Evolutionary conservation across 805 yeast species (phyloP).

Genomic region (Yarrowia phangngaensis): DNA sequence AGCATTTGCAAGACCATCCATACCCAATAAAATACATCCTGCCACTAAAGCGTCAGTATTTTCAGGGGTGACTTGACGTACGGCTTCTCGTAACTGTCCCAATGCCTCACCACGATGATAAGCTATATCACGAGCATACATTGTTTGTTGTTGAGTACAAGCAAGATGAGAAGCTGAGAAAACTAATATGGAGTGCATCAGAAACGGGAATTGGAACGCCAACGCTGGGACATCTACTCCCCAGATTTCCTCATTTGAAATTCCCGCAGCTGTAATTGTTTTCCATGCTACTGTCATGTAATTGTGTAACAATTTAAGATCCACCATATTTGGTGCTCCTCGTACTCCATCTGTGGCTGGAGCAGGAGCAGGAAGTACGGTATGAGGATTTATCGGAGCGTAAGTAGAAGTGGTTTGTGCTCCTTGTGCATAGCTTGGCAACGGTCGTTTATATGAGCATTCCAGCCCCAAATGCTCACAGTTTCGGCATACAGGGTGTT

Average conservation of each 20-base stretch:
- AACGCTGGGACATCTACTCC: conserved; percentile 79
- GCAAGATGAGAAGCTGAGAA: conserved; percentile 90
- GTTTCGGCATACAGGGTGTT: conserved; percentile 71
- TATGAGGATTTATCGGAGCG: conserved; percentile 12
- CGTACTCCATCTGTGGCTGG: conserved; percentile 37
- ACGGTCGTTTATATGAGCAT: conserved; percentile 53
- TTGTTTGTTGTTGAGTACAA: conserved; percentile 52
- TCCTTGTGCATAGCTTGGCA: conserved; percentile 10
- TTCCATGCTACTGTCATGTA: conserved; percentile 80
- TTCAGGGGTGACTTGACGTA: conserved; percentile 72
- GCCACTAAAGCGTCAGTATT: conserved; percentile 88
- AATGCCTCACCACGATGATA: conserved; percentile 85
- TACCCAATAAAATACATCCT: conserved; percentile 78
- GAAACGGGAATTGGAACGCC: conserved; percentile 81
- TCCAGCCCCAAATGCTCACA: conserved; percentile 74
- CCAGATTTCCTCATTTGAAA: conserved; percentile 84
- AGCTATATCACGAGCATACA: conserved; percentile 41
- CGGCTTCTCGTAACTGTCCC: conserved; percentile 76
- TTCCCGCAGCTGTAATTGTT: conserved; percentile 87
- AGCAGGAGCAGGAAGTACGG: conserved; percentile 28
- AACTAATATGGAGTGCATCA: conserved; percentile 88
- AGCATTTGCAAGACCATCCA: conserved; percentile 90
- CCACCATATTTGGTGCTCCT: conserved; percentile 58
- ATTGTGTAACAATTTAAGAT: conserved; percentile 79
- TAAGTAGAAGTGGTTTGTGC: neutral